Evolutionary conservation across 805 yeast species (phyloP).

Genomic region (Candida nitratophila): DNA sequence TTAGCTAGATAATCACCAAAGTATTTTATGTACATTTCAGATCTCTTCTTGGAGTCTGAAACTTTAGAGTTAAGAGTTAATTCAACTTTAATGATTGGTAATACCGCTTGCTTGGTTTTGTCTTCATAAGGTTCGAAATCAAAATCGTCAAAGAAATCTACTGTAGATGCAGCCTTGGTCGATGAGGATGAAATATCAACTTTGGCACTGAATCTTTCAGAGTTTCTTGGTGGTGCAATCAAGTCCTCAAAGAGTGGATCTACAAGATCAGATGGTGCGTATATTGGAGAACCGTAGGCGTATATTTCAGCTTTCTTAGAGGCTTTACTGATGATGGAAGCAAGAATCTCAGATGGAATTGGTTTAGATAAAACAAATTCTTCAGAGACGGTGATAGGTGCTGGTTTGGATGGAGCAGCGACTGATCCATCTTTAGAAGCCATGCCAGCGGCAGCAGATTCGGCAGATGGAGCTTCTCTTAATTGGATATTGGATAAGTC

Average conservation of each 20-base stretch:
- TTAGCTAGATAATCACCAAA: constrained; percentile 16
- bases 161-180: constrained; percentile 4
- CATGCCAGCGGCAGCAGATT: constrained; percentile 16
- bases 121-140: constrained; percentile 18
- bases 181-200: constrained; percentile 20
- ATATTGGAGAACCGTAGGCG: constrained; percentile 32
- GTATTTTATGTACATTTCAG: constrained; percentile 23
- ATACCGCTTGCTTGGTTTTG: constrained; percentile 11
- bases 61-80: constrained; percentile 32
- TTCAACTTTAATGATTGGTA: constrained; percentile 27
- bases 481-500: constrained; percentile 65
- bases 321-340: constrained; percentile 34
- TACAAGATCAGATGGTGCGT: constrained; percentile 36
- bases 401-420: constrained; percentile 19
- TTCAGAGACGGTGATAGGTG: constrained; percentile 27
- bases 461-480: constrained; percentile 25
- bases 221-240: constrained; percentile 35
- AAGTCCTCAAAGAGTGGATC: constrained; percentile 59
- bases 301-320: constrained; percentile 35
- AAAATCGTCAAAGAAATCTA: constrained; percentile 15
- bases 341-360: constrained; percentile 24
- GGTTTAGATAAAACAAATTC: constrained; percentile 23
- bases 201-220: constrained; percentile 34
- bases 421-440: constrained; percentile 3
- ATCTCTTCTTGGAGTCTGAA: constrained; percentile 39